Conservation (phyloP, 1,139 yeast genomes). For the Candida labiduridarum region DNA sequence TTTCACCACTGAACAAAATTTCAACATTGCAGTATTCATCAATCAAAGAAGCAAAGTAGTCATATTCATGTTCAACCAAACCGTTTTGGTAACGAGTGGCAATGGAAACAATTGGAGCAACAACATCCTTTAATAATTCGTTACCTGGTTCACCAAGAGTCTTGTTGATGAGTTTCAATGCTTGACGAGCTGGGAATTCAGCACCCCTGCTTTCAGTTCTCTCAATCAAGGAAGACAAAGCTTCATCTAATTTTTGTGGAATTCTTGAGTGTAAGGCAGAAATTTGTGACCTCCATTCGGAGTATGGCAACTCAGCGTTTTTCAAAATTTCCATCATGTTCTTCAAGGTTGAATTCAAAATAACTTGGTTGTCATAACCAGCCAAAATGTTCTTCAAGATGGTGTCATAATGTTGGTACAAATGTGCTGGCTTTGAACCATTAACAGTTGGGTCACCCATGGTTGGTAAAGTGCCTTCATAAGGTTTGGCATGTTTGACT, state of each 20-base stretch:
- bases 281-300: constrained; percentile 85
- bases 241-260: constrained; percentile 73
- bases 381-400: constrained; percentile 76
- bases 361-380: constrained; percentile 95
- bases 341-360: constrained; percentile 80
- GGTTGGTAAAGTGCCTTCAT: constrained; percentile 90
- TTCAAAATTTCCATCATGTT: constrained; percentile 72
- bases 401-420: constrained; percentile 58
- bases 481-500: constrained; percentile 95
- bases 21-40: constrained; percentile 78
- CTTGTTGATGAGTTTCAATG: constrained; percentile 63
- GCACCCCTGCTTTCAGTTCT: constrained; percentile 68
- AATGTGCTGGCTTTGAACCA: constrained; percentile 85
- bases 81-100: constrained; percentile 76
- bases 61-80: constrained; percentile 78
- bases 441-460: constrained; percentile 79
- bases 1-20: constrained; percentile 71
- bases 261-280: constrained; percentile 93
- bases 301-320: constrained; percentile 82
- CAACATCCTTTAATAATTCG: constrained; percentile 52
- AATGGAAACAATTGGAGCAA: constrained; percentile 73
- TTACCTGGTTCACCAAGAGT: constrained; percentile 52
- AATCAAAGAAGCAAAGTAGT: constrained; percentile 69
- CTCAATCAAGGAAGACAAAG: constrained; percentile 65
- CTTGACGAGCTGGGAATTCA: constrained; percentile 92